Percentiles rank a stretch among this genome's conserved stretches.
Conservation (phyloP, 805 yeast genomes). For the Candida xyloterini region DNA sequence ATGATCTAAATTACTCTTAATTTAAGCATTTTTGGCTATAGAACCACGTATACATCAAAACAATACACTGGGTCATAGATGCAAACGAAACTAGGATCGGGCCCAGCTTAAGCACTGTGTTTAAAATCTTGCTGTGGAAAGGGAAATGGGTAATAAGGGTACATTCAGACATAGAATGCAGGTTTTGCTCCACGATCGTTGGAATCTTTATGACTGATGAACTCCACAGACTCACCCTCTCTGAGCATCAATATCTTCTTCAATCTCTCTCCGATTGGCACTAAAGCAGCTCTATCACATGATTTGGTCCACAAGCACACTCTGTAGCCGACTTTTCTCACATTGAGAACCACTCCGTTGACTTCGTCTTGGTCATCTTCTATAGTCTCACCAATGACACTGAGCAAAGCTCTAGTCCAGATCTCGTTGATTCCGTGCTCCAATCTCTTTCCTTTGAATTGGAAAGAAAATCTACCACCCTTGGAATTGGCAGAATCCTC, state of each 20-base stretch:
- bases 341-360: constrained; percentile 89
- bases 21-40: constrained; percentile 13
- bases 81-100: constrained; percentile 10
- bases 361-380: constrained; percentile 82
- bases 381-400: constrained; percentile 93
- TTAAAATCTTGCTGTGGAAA: constrained; percentile 5
- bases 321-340: constrained; percentile 77
- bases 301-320: constrained; percentile 93
- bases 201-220: constrained; percentile 60
- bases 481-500: constrained; percentile 83
- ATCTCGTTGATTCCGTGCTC: constrained; percentile 65
- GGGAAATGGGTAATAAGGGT: background rate
- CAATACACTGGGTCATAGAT: constrained; percentile 13
- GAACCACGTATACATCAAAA: constrained; percentile 10
- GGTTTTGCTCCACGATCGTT: constrained; percentile 31
- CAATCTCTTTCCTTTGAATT: constrained; percentile 58
- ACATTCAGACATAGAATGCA: constrained; percentile 17
- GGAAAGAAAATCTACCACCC: constrained; percentile 94
- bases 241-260: constrained; percentile 78
- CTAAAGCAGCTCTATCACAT: constrained; percentile 58
- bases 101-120: constrained; percentile 9
- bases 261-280: constrained; percentile 79
- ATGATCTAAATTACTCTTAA: constrained; percentile 1
- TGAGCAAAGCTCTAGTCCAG: constrained; percentile 86
- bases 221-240: constrained; percentile 77